Evolutionary conservation across 345 rosid genomes (phyloP).

Genomic region (Aethionema arabicum): DNA sequence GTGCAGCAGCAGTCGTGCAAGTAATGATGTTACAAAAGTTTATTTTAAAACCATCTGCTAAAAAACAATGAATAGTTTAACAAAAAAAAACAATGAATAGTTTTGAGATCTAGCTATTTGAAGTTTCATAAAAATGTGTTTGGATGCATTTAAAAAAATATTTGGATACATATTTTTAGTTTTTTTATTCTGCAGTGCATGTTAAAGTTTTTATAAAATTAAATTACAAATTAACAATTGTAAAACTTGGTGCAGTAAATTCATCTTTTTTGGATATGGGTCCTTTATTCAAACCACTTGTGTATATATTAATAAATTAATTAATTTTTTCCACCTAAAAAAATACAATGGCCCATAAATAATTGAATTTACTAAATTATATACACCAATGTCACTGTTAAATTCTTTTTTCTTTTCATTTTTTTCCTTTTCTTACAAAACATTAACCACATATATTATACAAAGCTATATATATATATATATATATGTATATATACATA

Average conservation of each 20-base stretch:
- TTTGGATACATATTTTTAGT: no score
- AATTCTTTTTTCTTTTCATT: neutral
- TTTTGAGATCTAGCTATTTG: no score
- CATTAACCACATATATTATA: neutral
- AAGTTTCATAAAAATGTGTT: no score
- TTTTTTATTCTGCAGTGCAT: no score
- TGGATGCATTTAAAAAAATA: no score
- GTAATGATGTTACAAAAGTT: constrained; percentile 31
- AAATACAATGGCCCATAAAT: constrained; percentile 19
- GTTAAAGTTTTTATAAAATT: no score
- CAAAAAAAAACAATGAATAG: no score
- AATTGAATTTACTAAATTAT: constrained; percentile 20
- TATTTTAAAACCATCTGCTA: constrained; percentile 16
- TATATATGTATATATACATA: no score
- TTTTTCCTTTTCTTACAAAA: neutral
- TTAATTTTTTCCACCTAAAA: constrained; percentile 13
- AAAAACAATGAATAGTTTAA: no score
- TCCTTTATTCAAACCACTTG: constrained; percentile 27
- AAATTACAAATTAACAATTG: neutral
- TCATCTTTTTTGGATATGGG: constrained; percentile 16
- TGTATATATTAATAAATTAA: neutral
- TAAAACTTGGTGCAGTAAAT: constrained; percentile 25
- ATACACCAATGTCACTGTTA: constrained; percentile 4
- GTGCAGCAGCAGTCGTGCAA: constrained; percentile 32
- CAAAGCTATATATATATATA: neutral